Conservation (phyloP, 2,329 filamentous ascomycete species). For the Cladophialophora bantiana region DNA sequence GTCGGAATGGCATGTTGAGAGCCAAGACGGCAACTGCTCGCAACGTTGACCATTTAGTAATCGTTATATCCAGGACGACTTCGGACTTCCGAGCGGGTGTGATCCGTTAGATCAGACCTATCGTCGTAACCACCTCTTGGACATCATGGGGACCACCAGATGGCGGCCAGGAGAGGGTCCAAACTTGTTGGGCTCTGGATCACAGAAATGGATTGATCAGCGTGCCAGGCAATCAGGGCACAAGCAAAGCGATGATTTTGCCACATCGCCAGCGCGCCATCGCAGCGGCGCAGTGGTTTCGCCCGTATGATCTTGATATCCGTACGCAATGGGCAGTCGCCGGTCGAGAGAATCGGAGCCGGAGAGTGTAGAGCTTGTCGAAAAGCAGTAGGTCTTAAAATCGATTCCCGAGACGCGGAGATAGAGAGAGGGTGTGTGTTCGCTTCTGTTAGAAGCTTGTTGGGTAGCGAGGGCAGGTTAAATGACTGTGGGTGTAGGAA, state of each 20-base stretch:
- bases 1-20: neutral
- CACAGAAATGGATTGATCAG: neutral
- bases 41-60: neutral
- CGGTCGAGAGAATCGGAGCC: too few relatives aligned
- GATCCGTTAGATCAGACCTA: neutral
- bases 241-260: neutral
- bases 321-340: neutral
- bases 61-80: neutral
- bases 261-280: neutral
- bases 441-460: neutral
- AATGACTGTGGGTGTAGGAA: neutral
- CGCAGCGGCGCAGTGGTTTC: neutral
- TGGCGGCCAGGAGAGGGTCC: neutral
- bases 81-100: neutral
- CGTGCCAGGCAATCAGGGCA: neutral
- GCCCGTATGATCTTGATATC: neutral
- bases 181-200: neutral
- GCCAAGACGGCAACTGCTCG: neutral
- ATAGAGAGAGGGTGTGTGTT: neutral
- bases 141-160: neutral
- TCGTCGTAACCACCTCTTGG: neutral
- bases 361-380: neutral
- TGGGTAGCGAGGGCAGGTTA: neutral
- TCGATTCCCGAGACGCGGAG: slow-evolving; percentile 2
- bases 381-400: slow-evolving; percentile 1